Base-by-base conservation (phyloP, 768 basidiomycete genomes). In the Dacryopinax primogenitus region DNA sequence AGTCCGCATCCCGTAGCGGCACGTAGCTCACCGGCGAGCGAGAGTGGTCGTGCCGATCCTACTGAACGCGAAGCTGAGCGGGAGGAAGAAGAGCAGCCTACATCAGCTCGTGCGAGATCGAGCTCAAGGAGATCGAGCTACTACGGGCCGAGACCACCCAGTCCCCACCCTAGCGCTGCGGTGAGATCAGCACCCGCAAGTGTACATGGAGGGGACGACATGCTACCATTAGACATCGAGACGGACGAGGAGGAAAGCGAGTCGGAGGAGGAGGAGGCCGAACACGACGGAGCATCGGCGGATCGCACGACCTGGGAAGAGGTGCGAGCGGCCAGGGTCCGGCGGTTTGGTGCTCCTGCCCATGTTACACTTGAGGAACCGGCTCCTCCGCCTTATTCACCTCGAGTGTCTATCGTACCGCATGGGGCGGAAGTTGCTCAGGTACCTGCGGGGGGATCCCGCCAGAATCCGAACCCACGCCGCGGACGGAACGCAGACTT, bases 351-450 rank as follows among this genome's bases (percentile, higher is more conserved):
- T 18, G 30, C 30, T 32, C 26, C 51, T 32, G 30, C 51, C 3
- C 51, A 58, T 30, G 51, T 58, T 26, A 28, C 51, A 4, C 51
- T 32, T 23, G 51, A 26, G 21, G 51, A 30, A 26, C 26, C 30
- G 3, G 51, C 30, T 13, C 51, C 4, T 4, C 15, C 51, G 15
- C 51, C 51, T 58, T 4, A 11, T n/a, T 39, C 37, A n/a, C 37
- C 21, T 6, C 11, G 51, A 3, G 51, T 21, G 23, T 28, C 51
- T 9, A 4, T 30, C 26, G 51, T 3, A n/a, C n/a, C n/a, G n/a
- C n/a, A n/a, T 58, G 51, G 51, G 51, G 51, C 51, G 30, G 51
- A 58, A 58, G 32, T 9, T 30, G 51, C 51, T 30, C 51, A 58
- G 51, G 51, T 21, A 58, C 51, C 18, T 6, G 4, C 26, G 13